phyloP scores from a whole-genome alignment of 306 rosid genomes.

The Vicia sativa region DNA sequence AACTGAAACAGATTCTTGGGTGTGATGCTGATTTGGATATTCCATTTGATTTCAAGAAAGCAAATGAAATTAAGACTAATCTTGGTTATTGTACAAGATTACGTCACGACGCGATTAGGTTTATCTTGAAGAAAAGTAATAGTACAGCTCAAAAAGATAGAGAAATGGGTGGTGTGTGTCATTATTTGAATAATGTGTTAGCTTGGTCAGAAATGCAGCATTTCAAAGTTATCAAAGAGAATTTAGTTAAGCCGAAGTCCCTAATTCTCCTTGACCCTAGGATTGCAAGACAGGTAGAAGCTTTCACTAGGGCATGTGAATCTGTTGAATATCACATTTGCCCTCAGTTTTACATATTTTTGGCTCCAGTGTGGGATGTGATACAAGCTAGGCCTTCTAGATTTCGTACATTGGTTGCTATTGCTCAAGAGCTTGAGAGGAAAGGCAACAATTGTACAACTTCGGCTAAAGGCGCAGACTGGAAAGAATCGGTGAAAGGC shows the following conservation, averaged over 20 bases:
- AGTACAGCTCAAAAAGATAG: neutral
- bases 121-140: neutral
- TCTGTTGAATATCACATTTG: neutral
- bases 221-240: neutral
- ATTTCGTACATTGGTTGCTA: neutral
- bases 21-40: neutral
- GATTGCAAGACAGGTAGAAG: neutral
- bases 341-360: neutral
- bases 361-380: neutral
- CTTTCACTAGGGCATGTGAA: neutral
- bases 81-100: neutral
- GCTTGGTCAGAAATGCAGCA: neutral
- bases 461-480: too few species aligned
- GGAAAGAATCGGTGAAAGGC: too few species aligned
- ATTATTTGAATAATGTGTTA: neutral
- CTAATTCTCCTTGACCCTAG: neutral
- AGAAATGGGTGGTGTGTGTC: neutral
- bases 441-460: too few species aligned
- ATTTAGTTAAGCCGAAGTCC: neutral
- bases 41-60: neutral
- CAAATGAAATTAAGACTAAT: neutral
- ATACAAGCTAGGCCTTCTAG: neutral
- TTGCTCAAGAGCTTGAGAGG: too few species aligned
- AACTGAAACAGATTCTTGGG: neutral
- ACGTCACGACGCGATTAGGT: neutral